phyloP scores from a whole-genome alignment of 306 rosid genomes.

The Pterocarpus macrocarpus region DNA sequence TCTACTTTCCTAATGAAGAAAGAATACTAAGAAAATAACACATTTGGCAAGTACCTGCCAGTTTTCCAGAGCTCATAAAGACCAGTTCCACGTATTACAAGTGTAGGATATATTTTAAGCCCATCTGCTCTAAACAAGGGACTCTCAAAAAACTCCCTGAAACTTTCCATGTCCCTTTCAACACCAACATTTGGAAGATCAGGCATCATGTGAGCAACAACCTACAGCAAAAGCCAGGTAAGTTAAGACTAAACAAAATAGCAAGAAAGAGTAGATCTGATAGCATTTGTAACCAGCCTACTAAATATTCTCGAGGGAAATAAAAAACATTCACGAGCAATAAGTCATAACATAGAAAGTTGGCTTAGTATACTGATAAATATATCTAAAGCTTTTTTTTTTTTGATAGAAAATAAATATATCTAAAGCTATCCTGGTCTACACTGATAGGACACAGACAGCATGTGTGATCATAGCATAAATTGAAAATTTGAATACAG shows the following conservation, averaged over 20 bases:
- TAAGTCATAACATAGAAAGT: neutral
- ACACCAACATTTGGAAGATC: slow-evolving; percentile 99
- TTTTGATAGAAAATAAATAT: neutral
- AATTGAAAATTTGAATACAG: slow-evolving; percentile 11
- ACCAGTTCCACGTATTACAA: slow-evolving; percentile 98
- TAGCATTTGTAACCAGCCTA: slow-evolving; percentile 33
- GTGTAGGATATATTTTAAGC: slow-evolving; percentile 96
- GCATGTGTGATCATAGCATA: slow-evolving; percentile 7
- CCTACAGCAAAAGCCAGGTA: slow-evolving; percentile 60
- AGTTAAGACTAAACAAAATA: slow-evolving; percentile 11
- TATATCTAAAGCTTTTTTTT: neutral
- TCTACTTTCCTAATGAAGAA: neutral
- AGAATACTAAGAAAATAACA: slow-evolving; percentile 3
- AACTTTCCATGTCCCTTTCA: slow-evolving; percentile 99
- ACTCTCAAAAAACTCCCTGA: slow-evolving; percentile 91
- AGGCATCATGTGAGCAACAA: slow-evolving; percentile 99
- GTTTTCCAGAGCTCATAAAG: slow-evolving; percentile 99
- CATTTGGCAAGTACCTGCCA: slow-evolving; percentile 68
- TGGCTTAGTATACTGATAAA: slow-evolving; percentile 8
- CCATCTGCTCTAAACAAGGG: slow-evolving; percentile 96
- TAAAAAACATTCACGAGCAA: neutral
- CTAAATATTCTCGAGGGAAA: slow-evolving; percentile 9
- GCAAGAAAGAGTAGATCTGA: slow-evolving; percentile 18
- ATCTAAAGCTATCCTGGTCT: slow-evolving; percentile 29
- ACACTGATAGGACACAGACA: slow-evolving; percentile 23